Base-by-base conservation (phyloP, 129 eudicot genomes). In the Oenanthe sinensis region DNA sequence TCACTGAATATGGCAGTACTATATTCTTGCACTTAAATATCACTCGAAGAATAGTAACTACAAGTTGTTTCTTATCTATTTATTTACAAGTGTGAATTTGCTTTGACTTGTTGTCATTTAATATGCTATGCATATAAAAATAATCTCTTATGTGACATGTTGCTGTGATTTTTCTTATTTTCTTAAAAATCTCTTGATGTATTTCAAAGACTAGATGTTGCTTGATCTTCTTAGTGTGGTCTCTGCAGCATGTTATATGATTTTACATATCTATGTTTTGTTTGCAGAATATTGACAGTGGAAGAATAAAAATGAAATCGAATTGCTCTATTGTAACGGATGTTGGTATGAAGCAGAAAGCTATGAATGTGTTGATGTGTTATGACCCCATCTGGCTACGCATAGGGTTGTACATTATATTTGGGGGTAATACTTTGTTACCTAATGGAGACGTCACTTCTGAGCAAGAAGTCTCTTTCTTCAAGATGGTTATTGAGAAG, bases 341-440 rank as follows among this genome's bases (percentile, higher is more conserved):
- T 85, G 96, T 96, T 48, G 97, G 97, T 77, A 86, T 96, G 97
- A 96, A 89, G 80, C 95, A 96, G 87, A 96, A 86, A 63, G 95
- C 97, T 69, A 49, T 90, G 73, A 86, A 84, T 87, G 78, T 86
- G 47, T 80, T 96, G 44, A 86, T 92, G 97, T 82, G 88, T 80
- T 92, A 90, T 80, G 87, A 90, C 79, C 97, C 97, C 24, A 75
- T 87, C 75, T 96, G 99, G 99, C 89, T 96, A 74, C 89, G 95
- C 71, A 89, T 89, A 12, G 99, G 99, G 24, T 86, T 96, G 50
- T 89, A 92, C 82, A 85, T 96, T 74, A 84, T 96, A 39, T 85
- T 96, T 76, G 99, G 99, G 52, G 99, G 99, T 45, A 95, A 96
- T 37, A 87, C 95, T 72, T 87, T 96, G 84, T 78, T 96, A 75